These are phyloP conservation scores for Wallacemonas sp. DNA, from an alignment of 208 protist genomes.

Conservation along the genomic window DNA sequence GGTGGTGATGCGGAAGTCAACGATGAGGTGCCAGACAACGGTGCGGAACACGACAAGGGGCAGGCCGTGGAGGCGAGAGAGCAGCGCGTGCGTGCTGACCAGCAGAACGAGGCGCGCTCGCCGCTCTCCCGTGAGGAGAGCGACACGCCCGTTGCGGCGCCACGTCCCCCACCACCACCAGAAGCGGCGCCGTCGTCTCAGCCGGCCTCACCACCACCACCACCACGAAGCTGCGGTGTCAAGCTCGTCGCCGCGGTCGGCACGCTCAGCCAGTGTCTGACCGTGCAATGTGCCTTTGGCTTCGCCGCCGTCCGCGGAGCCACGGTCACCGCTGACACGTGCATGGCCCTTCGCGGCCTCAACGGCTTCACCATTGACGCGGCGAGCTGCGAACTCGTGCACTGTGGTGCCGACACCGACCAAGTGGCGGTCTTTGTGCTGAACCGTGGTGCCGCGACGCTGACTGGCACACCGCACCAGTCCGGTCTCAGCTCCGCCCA, in stretches of 20 bases:
- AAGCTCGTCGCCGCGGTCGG: slow-evolving; percentile 51
- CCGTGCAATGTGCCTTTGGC: slow-evolving; percentile 56
- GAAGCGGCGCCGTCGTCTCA: no score
- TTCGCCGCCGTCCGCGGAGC: slow-evolving; percentile 57
- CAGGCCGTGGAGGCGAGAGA: no score
- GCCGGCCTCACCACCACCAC: neutral
- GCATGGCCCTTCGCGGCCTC: slow-evolving; percentile 49
- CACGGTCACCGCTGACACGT: slow-evolving; percentile 36
- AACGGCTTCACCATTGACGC: slow-evolving; percentile 77
- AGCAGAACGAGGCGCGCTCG: no score
- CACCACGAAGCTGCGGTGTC: slow-evolving; percentile 41
- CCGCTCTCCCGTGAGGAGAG: no score
- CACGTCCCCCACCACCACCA: no score
- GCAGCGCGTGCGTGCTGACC: no score
- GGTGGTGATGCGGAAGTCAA: no score
- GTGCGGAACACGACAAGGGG: no score
- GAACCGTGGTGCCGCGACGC: slow-evolving; percentile 38
- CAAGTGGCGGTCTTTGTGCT: slow-evolving; percentile 67
- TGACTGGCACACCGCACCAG: slow-evolving; percentile 36
- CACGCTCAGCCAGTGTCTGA: slow-evolving; percentile 43
- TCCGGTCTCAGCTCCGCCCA: slow-evolving; percentile 31
- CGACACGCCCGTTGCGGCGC: no score
- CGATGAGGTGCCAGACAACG: no score
- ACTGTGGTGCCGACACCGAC: slow-evolving; percentile 63
- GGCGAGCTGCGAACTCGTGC: slow-evolving; percentile 35